These are phyloP conservation scores for Hemileccinum rubropunctum DNA, from an alignment of 768 basidiomycete species.

Conservation along the genomic window DNA sequence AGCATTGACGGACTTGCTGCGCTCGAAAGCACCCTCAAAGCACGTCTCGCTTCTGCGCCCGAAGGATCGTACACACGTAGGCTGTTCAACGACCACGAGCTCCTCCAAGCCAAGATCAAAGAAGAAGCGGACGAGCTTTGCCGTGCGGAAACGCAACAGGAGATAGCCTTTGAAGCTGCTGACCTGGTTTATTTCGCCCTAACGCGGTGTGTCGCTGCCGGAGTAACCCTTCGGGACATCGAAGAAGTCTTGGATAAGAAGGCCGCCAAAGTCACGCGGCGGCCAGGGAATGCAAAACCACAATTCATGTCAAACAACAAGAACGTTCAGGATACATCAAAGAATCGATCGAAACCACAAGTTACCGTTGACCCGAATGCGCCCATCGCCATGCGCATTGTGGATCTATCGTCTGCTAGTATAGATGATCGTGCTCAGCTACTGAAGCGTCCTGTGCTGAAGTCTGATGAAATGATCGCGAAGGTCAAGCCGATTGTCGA, in stretches of 20 bases:
- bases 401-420: slow-evolving; percentile 50
- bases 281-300: slow-evolving; percentile 90
- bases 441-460: slow-evolving; percentile 87
- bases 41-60: slow-evolving; percentile 73
- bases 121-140: slow-evolving; percentile 99
- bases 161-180: slow-evolving; percentile 92
- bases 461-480: slow-evolving; percentile 56
- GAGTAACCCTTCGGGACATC: slow-evolving; percentile 80
- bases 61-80: slow-evolving; percentile 90
- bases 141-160: slow-evolving; percentile 68
- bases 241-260: slow-evolving; percentile 82
- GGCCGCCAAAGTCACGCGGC: slow-evolving; percentile 79
- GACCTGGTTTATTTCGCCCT: slow-evolving; percentile 93
- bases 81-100: slow-evolving; percentile 74
- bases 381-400: slow-evolving; percentile 77
- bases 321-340: slow-evolving; percentile 24
- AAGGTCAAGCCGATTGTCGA: slow-evolving; percentile 95
- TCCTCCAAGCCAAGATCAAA: slow-evolving; percentile 93
- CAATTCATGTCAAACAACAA: slow-evolving; percentile 49
- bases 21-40: slow-evolving; percentile 74
- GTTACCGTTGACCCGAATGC: slow-evolving; percentile 30
- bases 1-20: slow-evolving; percentile 71
- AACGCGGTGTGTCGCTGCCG: slow-evolving; percentile 77
- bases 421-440: slow-evolving; percentile 59
- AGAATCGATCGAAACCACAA: slow-evolving; percentile 26